Evolutionary conservation across 2,329 filamentous ascomycete species (phyloP), one percentile per base, ranked within the genome.

Genomic region (Pseudocercospora eumusae): DNA sequence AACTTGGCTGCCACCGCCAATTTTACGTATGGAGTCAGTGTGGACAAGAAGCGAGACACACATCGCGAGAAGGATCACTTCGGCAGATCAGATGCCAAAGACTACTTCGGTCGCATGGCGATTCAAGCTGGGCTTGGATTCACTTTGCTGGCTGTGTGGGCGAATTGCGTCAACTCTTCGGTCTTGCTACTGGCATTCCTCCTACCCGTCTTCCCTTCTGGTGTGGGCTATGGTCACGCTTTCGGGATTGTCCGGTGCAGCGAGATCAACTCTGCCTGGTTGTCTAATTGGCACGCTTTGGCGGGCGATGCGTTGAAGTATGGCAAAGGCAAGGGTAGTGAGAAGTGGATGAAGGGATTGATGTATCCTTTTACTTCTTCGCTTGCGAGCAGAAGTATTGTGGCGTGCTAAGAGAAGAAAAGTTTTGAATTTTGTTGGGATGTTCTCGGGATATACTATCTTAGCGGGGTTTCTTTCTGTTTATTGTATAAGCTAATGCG

Each of bases 21-120:
- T 40, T 23, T 57, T 33, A 49, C 45, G 13, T 52, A 40, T 45
- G 53, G 47, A 23, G 55, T 20, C 44, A 57, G 54, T 8, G n/a
- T 36, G 27, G 21, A 52, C 50, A 65, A 54, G 59, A 56, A 40
- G 58, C 47, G 45, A 18, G 63, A 69, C 49, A 65, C 66, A 45
- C 50, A 66, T 21, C 62, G 63, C 56, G 65, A 64, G 61, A 62
- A 66, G 33, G 69, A 71, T 56, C 70, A 71, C 62, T 68, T 69
- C 55, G 68, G 69, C 49, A 69, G 64, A 64, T 18, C 55, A 10
- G 47, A 50, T 40, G 27, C 21, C 56, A 56, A 21, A 25, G 55
- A 57, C 44, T 62, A 57, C 27, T 36, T 58, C 40, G 52, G 57
- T 42, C 44, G 57, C 31, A 49, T 53, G 23, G 55, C 28, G 20